phyloP scores from a whole-genome alignment of 495 filamentous ascomycete genomes.

The Sabuloglossum arenarium region DNA sequence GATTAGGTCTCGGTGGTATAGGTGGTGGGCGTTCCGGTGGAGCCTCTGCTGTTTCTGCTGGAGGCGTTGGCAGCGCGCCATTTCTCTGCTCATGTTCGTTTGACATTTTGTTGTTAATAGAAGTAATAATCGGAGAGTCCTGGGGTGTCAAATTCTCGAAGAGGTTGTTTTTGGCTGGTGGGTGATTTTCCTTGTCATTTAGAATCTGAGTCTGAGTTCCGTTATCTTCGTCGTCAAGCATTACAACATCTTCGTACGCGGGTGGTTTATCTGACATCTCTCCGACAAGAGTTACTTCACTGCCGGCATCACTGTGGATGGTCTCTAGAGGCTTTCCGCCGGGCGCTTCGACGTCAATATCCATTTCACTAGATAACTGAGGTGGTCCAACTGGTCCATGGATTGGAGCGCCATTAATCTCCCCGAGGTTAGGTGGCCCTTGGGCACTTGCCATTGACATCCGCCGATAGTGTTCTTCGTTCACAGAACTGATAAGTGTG shows the following conservation, averaged over 20 bases:
- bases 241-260: constrained; percentile 11
- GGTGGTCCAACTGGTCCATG: constrained; percentile 29
- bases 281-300: constrained; percentile 32
- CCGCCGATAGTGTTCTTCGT: constrained; percentile 34
- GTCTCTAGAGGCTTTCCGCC: not conserved
- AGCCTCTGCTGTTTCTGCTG: not conserved
- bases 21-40: constrained; percentile 20
- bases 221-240: constrained; percentile 9
- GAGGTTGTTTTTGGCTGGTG: constrained; percentile 10
- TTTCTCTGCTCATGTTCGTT: not conserved
- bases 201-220: not conserved
- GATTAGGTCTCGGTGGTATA: constrained; percentile 17
- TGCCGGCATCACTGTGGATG: constrained; percentile 11
- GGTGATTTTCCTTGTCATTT: constrained; percentile 25
- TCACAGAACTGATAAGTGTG: constrained; percentile 43
- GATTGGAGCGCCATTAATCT: constrained; percentile 29
- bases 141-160: not conserved
- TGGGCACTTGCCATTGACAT: constrained; percentile 26
- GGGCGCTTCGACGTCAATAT: constrained; percentile 9
- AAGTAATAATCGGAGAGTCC: not conserved
- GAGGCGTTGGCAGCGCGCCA: constrained; percentile 3
- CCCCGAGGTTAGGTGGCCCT: constrained; percentile 24
- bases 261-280: constrained; percentile 13
- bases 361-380: constrained; percentile 11
- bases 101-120: constrained; percentile 8